Evolutionary conservation across 208 protist species (phyloP).

Genomic region (Trypanosoma platydactyli): DNA sequence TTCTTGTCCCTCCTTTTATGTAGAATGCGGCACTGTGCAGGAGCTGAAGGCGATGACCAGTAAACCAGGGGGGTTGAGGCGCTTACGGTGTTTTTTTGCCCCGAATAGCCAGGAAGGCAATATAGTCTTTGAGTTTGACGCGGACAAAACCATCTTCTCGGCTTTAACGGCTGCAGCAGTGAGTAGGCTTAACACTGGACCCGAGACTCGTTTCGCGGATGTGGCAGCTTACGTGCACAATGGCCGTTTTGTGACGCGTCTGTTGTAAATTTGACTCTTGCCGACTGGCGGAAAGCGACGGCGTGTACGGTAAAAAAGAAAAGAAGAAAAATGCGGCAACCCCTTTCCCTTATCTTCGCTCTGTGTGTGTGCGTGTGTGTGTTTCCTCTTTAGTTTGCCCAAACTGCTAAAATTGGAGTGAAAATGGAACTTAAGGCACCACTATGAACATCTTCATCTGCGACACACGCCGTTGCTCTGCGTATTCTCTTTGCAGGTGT

Average conservation of each 20-base stretch:
- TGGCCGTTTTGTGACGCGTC: not conserved
- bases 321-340: too few species aligned
- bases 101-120: not conserved
- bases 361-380: not conserved
- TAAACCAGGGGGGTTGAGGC: not conserved
- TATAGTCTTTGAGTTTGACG: constrained; percentile 3
- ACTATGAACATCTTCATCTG: too few species aligned
- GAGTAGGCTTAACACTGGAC: not conserved
- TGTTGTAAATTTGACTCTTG: not conserved
- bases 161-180: constrained; percentile 1
- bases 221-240: constrained; percentile 7
- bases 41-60: constrained; percentile 12
- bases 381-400: too few species aligned
- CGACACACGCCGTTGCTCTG: too few species aligned
- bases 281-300: not conserved
- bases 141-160: not conserved
- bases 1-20: constrained; percentile 21
- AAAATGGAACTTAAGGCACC: not conserved
- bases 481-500: too few species aligned
- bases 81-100: constrained; percentile 9
- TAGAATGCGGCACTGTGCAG: constrained; percentile 31
- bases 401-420: too few species aligned
- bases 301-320: too few species aligned
- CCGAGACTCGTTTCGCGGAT: constrained; percentile 25
- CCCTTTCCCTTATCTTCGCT: not conserved